Conservation (phyloP, 192 early-diverging fungal genomes). For the Backusella tuberculispora region DNA sequence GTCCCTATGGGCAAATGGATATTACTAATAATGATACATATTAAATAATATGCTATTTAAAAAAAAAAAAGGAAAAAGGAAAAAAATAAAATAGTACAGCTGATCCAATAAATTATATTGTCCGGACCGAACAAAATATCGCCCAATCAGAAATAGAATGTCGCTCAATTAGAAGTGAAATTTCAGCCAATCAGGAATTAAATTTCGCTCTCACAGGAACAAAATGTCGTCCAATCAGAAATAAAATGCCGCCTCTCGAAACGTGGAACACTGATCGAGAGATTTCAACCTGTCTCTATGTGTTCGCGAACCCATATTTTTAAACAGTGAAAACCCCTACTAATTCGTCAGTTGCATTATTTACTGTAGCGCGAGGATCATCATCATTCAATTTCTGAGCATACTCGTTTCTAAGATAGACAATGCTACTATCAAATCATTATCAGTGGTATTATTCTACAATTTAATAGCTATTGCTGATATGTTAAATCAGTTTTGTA, state of each 20-base stretch:
- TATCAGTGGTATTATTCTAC: not conserved
- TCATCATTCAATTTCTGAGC: too few relatives aligned
- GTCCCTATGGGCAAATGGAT: too few relatives aligned
- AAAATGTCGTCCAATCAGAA: slow-evolving; percentile 1
- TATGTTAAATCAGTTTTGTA: not conserved
- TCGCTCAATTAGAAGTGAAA: not conserved
- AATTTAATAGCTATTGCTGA: not conserved
- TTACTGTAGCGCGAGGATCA: too few relatives aligned
- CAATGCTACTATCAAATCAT: not conserved
- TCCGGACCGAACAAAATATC: too few relatives aligned
- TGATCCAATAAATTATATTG: not conserved
- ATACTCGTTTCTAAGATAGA: not conserved
- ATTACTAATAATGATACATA: too few relatives aligned
- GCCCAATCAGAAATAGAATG: not conserved
- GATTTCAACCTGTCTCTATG: not conserved
- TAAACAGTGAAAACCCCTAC: too few relatives aligned
- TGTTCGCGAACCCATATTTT: too few relatives aligned
- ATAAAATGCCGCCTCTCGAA: not conserved
- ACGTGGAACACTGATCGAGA: not conserved
- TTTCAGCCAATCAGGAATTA: not conserved
- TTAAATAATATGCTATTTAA: too few relatives aligned
- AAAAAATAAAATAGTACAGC: too few relatives aligned
- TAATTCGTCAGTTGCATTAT: too few relatives aligned
- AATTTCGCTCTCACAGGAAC: too few relatives aligned
- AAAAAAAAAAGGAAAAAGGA: too few relatives aligned